Base-by-base conservation (phyloP, 2,329 filamentous ascomycete genomes). In the Chrysoporthe cubensis region DNA sequence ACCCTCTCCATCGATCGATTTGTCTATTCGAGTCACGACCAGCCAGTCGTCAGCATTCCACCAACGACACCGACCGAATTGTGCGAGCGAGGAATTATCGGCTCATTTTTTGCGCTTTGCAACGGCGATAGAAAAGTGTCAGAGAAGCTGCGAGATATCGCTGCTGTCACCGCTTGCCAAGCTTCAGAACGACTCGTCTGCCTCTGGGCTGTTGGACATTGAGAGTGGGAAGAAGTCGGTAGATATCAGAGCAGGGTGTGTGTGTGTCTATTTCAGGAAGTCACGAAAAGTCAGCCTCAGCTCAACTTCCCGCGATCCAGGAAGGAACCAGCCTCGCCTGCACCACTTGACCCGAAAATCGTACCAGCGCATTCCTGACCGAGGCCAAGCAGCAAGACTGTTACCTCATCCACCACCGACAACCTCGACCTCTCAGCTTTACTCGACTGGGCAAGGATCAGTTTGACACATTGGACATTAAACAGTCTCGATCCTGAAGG, bases 281-380 rank as follows among this genome's bases (percentile, higher is more conserved):
- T 44, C 42, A 69, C 67, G 37, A 52, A 50, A 65, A 44, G 26
- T 26, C 32, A 64, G 48, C 62, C 40, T 64, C 62, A 57, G n/a
- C 62, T 56, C 34, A 26, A 44, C 57, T 44, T 44, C 37, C 40
- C 57, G 21, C 57, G 34, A 58, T 40, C 57, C 40, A 56, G 63
- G 63, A 65, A 65, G 63, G 63, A 60, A 65, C 63, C 44, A 65
- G 63, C 56, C 63, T 65, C 56, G n/a, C 32, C 50, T 37, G 37
- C 34, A 42, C 56, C 62, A 64, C 50, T 56, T 44, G 62, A 64
- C 50, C 48, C 32, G 14, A 40, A 18, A 50, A 18, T n/a, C 54
- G 13, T 54, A 43, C 63, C 16, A 26, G n/a, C 42, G 34, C 63
- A 65, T 65, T 65, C 63, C 63, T 65, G 34, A 54, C 44, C 32